These are phyloP conservation scores for Fusarium duplospermum DNA, from an alignment of 2,329 filamentous ascomycete species.

Conservation along the genomic window DNA sequence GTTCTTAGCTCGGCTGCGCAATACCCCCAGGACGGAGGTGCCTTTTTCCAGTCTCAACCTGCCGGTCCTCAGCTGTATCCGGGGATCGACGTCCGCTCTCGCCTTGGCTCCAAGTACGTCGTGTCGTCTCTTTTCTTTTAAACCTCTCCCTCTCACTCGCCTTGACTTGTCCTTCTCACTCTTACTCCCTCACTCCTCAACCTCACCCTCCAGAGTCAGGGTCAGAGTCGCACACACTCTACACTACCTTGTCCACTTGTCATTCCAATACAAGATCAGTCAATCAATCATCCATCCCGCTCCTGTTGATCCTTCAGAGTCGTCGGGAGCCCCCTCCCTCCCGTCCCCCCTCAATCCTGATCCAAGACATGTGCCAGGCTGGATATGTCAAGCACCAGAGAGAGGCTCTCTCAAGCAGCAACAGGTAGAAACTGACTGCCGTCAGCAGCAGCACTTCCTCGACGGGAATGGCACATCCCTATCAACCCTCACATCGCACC, in stretches of 20 bases:
- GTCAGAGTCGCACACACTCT: constrained; percentile 7
- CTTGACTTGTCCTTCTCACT: constrained; percentile 4
- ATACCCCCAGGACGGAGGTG: constrained; percentile 62
- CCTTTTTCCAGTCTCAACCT: constrained; percentile 61
- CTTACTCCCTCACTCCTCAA: constrained; percentile 2
- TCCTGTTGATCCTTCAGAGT: neutral
- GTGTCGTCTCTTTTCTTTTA: constrained; percentile 45
- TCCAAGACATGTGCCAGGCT: constrained; percentile 10
- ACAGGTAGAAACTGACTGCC: constrained; percentile 36
- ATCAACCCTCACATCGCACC: constrained; percentile 56
- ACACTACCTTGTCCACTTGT: neutral
- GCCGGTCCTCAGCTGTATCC: constrained; percentile 57
- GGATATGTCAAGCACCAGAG: constrained; percentile 15
- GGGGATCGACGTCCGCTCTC: constrained; percentile 64
- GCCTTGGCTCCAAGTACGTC: constrained; percentile 67
- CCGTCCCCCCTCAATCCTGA: neutral
- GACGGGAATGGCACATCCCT: constrained; percentile 69
- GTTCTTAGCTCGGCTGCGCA: constrained; percentile 58
- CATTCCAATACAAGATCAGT: neutral
- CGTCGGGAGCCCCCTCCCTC: neutral
- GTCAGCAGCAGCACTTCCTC: constrained; percentile 60
- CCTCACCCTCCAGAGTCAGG: constrained; percentile 2
- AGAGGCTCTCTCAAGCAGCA: constrained; percentile 10
- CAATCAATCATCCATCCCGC: neutral
- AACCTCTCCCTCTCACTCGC: neutral